A percentile compares a stretch with the other conserved stretches of the same genome.
phyloP scores from a whole-genome alignment of 2,329 filamentous ascomycete species.

The Phoma herbarum region DNA sequence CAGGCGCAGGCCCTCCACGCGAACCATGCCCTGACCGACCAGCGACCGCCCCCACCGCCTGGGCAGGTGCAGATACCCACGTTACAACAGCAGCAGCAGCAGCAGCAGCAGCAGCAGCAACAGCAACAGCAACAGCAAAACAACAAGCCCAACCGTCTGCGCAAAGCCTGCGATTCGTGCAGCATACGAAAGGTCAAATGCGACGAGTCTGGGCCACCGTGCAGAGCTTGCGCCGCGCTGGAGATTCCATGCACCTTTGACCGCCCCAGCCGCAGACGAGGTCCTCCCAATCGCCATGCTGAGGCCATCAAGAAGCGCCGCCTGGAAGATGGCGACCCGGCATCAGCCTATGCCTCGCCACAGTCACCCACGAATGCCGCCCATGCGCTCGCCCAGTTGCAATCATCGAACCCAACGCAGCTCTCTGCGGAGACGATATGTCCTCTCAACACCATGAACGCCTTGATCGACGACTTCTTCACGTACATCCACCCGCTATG shows the following conservation, averaged over 20 bases:
- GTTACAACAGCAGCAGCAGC: constrained; percentile 18
- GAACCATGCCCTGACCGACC: constrained; percentile 45
- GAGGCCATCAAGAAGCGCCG: constrained; percentile 71
- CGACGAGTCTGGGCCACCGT: constrained; percentile 72
- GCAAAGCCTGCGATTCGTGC: constrained; percentile 55
- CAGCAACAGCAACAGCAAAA: constrained; percentile 31
- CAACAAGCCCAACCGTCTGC: constrained; percentile 49
- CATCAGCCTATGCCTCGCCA: constrained; percentile 52
- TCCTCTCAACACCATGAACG: constrained; percentile 71
- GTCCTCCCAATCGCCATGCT: constrained; percentile 72
- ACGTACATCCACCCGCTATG: constrained; percentile 80
- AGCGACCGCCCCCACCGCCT: constrained; percentile 28
- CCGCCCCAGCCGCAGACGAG: constrained; percentile 68
- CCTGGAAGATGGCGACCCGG: constrained; percentile 56
- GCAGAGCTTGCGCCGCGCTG: constrained; percentile 69
- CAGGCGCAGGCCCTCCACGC: constrained; percentile 50
- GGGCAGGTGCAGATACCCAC: constrained; percentile 19
- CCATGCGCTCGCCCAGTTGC: constrained; percentile 61
- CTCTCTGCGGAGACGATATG: constrained; percentile 74
- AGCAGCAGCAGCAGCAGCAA: constrained; percentile 20
- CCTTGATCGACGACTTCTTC: constrained; percentile 82
- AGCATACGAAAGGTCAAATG: constrained; percentile 61
- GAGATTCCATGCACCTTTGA: constrained; percentile 74
- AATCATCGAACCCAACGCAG: constrained; percentile 55
- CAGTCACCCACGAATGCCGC: constrained; percentile 63